Evolutionary conservation across 2,329 filamentous ascomycete species (phyloP).

Genomic region (Sporothrix euskadiensis): DNA sequence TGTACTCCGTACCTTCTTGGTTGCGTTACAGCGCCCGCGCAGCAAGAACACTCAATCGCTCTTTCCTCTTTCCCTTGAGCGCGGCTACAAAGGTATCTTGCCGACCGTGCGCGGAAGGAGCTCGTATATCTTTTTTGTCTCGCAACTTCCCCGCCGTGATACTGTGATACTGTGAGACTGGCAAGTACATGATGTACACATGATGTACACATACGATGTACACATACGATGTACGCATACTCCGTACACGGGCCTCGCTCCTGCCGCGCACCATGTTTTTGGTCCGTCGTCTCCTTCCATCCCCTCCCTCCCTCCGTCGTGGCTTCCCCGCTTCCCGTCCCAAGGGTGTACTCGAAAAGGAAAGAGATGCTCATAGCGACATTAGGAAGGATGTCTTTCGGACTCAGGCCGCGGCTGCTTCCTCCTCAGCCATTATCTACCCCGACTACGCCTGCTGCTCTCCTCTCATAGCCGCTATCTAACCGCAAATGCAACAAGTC

Average conservation of each 20-base stretch:
- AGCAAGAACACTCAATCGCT: background rate
- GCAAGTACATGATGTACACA: background rate
- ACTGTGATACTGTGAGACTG: background rate
- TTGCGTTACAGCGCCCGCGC: background rate
- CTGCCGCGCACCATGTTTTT: constrained; percentile 5
- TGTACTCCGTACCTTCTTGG: background rate
- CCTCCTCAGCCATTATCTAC: no score
- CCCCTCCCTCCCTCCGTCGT: background rate
- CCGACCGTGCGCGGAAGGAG: constrained; percentile 6
- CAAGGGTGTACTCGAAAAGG: background rate
- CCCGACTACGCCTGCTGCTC: background rate
- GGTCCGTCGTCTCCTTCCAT: background rate
- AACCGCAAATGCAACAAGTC: constrained; percentile 12
- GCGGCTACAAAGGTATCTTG: constrained; percentile 7
- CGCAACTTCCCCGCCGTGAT: background rate
- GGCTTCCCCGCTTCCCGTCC: constrained; percentile 2
- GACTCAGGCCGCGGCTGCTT: background rate
- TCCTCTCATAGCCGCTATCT: constrained; percentile 18
- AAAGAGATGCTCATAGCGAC: constrained; percentile 1
- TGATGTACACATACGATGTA: background rate
- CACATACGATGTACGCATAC: background rate
- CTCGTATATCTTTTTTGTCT: background rate
- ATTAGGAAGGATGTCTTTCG: background rate
- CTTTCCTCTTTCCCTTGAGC: background rate
- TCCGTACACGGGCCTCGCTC: background rate